phyloP scores from a whole-genome alignment of 345 rosid genomes.

The Eucalyptus erythrocorys region DNA sequence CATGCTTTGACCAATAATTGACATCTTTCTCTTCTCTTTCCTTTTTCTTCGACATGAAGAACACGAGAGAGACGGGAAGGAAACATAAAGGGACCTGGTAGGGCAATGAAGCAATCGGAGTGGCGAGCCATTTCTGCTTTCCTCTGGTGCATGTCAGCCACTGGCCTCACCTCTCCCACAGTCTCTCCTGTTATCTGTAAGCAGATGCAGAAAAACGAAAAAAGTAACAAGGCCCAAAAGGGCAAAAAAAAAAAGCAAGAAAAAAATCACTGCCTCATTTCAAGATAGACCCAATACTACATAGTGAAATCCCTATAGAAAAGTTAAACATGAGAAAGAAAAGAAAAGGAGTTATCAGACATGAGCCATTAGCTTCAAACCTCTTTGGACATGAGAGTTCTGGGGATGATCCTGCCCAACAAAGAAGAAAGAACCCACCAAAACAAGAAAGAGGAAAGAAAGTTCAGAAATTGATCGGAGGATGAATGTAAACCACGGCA shows the following conservation, averaged over 20 bases:
- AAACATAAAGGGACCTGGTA: conserved; percentile 52
- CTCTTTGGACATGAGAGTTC: conserved; percentile 41
- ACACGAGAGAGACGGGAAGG: neutral
- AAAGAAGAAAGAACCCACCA: neutral
- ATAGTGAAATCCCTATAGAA: neutral
- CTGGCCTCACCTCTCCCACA: conserved; percentile 77
- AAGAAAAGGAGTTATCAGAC: neutral
- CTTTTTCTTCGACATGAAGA: neutral
- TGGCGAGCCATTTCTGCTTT: conserved; percentile 96
- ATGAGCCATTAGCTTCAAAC: neutral
- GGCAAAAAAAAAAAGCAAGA: neutral
- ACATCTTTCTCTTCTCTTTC: neutral
- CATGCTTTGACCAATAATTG: neutral
- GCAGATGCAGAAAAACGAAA: neutral
- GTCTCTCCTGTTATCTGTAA: conserved; percentile 23
- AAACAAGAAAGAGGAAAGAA: neutral
- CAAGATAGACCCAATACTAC: neutral
- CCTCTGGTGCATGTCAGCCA: conserved; percentile 95
- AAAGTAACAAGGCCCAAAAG: neutral
- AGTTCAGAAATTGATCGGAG: neutral
- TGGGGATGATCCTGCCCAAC: conserved; percentile 33
- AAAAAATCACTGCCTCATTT: neutral
- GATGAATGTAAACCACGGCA: neutral
- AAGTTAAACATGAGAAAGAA: neutral
- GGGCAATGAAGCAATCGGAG: conserved; percentile 92